phyloP scores from a whole-genome alignment of 768 basidiomycete species.

The Lactarius hatsudake region DNA sequence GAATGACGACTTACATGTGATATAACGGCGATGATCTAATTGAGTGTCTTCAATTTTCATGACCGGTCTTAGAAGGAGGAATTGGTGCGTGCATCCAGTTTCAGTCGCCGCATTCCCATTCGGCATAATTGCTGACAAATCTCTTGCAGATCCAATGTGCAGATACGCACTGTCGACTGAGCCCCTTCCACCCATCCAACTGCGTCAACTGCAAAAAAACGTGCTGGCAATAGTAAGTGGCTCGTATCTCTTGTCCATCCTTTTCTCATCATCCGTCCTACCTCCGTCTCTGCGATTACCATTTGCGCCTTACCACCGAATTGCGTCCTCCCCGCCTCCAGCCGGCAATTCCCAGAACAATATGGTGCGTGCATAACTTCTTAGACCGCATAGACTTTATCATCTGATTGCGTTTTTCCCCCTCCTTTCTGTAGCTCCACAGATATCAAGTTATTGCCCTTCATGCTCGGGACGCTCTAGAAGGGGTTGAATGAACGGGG shows the following conservation, averaged over 20 bases:
- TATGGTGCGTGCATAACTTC: constrained; percentile 10
- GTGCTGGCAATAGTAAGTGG: constrained; percentile 24
- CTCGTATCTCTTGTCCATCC: not conserved
- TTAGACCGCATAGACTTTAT: not conserved
- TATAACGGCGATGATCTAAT: constrained; percentile 3
- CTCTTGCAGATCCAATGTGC: constrained; percentile 21
- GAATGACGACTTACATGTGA: not conserved
- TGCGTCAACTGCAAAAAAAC: constrained; percentile 25
- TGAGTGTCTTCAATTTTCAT: not conserved
- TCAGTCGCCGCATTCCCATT: not conserved
- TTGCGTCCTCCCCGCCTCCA: not conserved
- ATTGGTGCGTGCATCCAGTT: constrained; percentile 15
- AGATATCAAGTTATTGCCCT: constrained; percentile 23
- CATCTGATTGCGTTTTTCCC: not conserved
- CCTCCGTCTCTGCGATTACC: not conserved
- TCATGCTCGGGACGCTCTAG: constrained; percentile 19
- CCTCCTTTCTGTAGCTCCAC: constrained; percentile 13
- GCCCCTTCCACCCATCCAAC: constrained; percentile 21
- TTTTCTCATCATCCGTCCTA: too few relatives aligned
- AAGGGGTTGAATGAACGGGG: constrained; percentile 8
- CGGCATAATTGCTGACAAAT: not conserved
- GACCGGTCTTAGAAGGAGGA: constrained; percentile 20
- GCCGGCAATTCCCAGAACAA: constrained; percentile 26
- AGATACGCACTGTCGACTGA: constrained; percentile 21
- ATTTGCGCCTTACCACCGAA: not conserved